Base-by-base conservation (phyloP, 306 rosid genomes). In the Comarum palustre region DNA sequence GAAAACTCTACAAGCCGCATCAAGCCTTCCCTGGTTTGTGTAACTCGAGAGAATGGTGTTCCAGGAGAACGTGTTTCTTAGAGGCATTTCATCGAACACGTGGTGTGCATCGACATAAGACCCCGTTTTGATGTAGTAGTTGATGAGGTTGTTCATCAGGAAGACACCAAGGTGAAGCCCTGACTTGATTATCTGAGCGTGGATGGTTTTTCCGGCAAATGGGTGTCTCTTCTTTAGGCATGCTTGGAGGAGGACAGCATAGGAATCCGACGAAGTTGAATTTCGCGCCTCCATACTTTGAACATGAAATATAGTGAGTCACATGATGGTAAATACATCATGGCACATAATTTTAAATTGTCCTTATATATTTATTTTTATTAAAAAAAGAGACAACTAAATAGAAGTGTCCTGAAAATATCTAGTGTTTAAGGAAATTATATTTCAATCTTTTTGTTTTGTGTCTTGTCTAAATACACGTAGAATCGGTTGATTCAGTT, bases 61-160 rank as follows among this genome's bases (percentile, higher is more conserved):
- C 98, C 97, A 90, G 4, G 94, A 87, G 69, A 75, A 84, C 7
- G 76, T 76, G 32, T 78, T 83, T 69, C 74, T 89, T 0, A 62
- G 64, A 2, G 93, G 85, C 88, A 93, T 93, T 86, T 93, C 98
- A 32, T 73, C 79, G 69, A 93, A 89, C 78, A 93, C 24, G 0
- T 77, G 74, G 81, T 82, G 90, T 7, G 89, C 96, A 19, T 89
- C 85, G 1, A 73, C 52, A 46, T 60, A 32, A 4, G 83, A 85
- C 54, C 84, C 86, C 36, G 72, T 81, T 78, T 89, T 83, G 6
- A 84, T 73, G 66, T 93, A 93, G 62, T 69, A 81, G 20, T 76
- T 90, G 76, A 87, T 76, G 47, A 93, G 96, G 67, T 87, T 93
- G 68, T 90, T 93, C 82, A 75, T 82, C 83, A 89, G 69, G 77